Evolutionary conservation across 2,329 filamentous ascomycete genomes (phyloP).

Genomic region (Cytospora piceicola): DNA sequence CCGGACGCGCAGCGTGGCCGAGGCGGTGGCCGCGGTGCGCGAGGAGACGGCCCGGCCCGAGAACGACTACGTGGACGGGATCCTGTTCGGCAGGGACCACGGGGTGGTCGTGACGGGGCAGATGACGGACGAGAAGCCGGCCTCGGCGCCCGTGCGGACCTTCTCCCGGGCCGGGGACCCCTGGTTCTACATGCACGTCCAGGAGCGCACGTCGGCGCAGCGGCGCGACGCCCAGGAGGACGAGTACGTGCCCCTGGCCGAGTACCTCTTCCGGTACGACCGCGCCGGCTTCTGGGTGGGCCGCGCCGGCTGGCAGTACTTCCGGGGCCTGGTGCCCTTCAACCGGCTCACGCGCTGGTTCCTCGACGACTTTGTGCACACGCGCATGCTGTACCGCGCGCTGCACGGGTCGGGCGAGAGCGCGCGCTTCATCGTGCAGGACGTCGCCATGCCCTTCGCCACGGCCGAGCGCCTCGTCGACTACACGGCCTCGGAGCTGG

Average conservation of each 20-base stretch:
- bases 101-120: slow-evolving; percentile 70
- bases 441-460: slow-evolving; percentile 62
- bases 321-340: slow-evolving; percentile 63
- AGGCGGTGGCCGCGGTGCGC: slow-evolving; percentile 53
- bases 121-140: slow-evolving; percentile 58
- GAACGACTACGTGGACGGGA: slow-evolving; percentile 75
- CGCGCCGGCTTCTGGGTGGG: slow-evolving; percentile 77
- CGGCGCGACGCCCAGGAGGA: slow-evolving; percentile 34
- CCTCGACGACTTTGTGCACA: slow-evolving; percentile 74
- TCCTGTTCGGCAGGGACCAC: slow-evolving; percentile 63
- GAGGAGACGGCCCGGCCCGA: slow-evolving; percentile 48
- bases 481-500: slow-evolving; percentile 55
- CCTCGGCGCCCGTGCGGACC: slow-evolving; percentile 49
- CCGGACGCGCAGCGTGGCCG: slow-evolving; percentile 52
- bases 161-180: slow-evolving; percentile 66
- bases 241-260: slow-evolving; percentile 68
- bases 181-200: slow-evolving; percentile 77
- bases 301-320: slow-evolving; percentile 68
- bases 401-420: slow-evolving; percentile 69
- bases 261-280: slow-evolving; percentile 79
- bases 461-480: slow-evolving; percentile 57
- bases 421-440: slow-evolving; percentile 69
- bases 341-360: slow-evolving; percentile 67
- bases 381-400: slow-evolving; percentile 74
- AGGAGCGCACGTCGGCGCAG: slow-evolving; percentile 45